Evolutionary conservation across 352 stramenopile species (phyloP).

Genomic region (Phytophthora crassamura): DNA sequence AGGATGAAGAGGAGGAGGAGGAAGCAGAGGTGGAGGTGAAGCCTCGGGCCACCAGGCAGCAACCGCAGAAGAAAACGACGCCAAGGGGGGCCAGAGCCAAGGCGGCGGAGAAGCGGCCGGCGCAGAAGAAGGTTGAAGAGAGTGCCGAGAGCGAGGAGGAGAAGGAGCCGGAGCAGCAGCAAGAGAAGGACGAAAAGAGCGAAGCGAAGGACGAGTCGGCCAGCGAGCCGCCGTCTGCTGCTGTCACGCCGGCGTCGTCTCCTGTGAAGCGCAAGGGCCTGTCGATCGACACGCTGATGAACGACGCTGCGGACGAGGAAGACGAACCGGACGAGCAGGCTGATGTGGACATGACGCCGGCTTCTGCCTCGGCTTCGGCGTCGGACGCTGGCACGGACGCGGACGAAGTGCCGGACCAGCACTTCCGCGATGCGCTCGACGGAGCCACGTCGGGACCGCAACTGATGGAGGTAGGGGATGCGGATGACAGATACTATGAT

Average conservation of each 20-base stretch:
- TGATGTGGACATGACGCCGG: slow-evolving; percentile 34
- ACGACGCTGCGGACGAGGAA: slow-evolving; percentile 42
- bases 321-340: slow-evolving; percentile 28
- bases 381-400: slow-evolving; percentile 31
- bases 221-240: slow-evolving; percentile 33
- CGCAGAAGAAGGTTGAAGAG: slow-evolving; percentile 33
- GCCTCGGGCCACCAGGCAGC: slow-evolving; percentile 23
- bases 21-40: slow-evolving; percentile 3
- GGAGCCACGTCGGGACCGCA: slow-evolving; percentile 47
- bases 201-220: slow-evolving; percentile 28
- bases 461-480: slow-evolving; percentile 52
- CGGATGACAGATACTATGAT: background rate
- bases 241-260: slow-evolving; percentile 43
- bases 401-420: slow-evolving; percentile 58
- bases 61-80: slow-evolving; percentile 29
- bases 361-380: slow-evolving; percentile 28
- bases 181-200: slow-evolving; percentile 24
- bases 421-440: slow-evolving; percentile 54
- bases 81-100: slow-evolving; percentile 34
- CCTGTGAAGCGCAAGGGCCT: slow-evolving; percentile 55
- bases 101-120: slow-evolving; percentile 11
- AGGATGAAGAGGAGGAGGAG: slow-evolving; percentile 23
- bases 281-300: slow-evolving; percentile 70
- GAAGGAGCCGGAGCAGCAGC: slow-evolving; percentile 15
- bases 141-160: slow-evolving; percentile 33